These are phyloP conservation scores for Neurospora terricola DNA, from an alignment of 495 filamentous ascomycete species.

Conservation along the genomic window DNA sequence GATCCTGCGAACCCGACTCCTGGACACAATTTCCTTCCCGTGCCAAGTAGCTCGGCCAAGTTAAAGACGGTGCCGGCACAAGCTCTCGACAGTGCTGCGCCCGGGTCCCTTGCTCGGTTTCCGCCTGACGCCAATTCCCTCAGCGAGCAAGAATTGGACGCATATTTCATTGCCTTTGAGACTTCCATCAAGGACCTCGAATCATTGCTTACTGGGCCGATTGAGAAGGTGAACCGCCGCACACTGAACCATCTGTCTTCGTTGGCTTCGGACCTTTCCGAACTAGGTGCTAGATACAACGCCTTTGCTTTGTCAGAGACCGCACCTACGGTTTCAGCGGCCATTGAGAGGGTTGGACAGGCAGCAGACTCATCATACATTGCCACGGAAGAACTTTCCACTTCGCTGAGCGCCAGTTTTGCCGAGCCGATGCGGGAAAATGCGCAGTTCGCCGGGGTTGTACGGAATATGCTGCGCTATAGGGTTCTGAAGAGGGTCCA, in stretches of 20 bases:
- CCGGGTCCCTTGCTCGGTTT: conserved; percentile 64
- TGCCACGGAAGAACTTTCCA: conserved; percentile 82
- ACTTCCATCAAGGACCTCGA: conserved; percentile 81
- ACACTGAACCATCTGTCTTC: conserved; percentile 75
- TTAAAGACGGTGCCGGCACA: conserved; percentile 49
- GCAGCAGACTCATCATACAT: conserved; percentile 95
- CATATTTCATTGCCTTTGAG: conserved; percentile 91
- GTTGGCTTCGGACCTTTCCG: conserved; percentile 77
- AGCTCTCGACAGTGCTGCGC: conserved; percentile 39
- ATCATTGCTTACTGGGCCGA: conserved; percentile 72
- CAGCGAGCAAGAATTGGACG: conserved; percentile 83
- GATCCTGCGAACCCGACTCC: conserved; percentile 83
- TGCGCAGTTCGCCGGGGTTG: conserved; percentile 92
- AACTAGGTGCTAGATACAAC: conserved; percentile 88
- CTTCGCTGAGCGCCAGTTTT: conserved; percentile 74
- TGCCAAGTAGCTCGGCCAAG: conserved; percentile 77
- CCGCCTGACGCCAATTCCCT: conserved; percentile 67
- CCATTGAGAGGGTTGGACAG: conserved; percentile 89
- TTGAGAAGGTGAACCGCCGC: conserved; percentile 90
- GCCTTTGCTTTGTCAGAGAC: conserved; percentile 94
- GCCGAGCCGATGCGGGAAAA: conserved; percentile 96
- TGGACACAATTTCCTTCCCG: conserved; percentile 80
- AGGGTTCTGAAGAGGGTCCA: conserved; percentile 87
- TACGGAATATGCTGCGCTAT: conserved; percentile 78
- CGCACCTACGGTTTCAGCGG: conserved; percentile 75